Percentiles rank a stretch among this genome's conserved stretches.
phyloP scores from a whole-genome alignment of 768 basidiomycete genomes.

The Mycena pura region DNA sequence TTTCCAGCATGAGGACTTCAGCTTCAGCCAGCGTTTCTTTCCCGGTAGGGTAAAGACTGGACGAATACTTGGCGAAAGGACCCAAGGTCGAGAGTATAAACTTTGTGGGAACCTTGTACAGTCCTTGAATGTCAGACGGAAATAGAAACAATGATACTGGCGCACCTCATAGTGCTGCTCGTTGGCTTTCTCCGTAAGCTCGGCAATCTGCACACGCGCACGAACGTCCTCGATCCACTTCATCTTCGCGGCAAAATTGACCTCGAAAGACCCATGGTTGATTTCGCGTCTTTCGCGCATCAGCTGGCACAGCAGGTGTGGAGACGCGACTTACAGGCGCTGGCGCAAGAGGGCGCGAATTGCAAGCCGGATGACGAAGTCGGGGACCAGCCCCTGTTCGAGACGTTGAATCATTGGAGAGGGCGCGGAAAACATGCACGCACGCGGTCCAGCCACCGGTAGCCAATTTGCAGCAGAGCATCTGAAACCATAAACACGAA shows the following conservation, averaged over 20 bases:
- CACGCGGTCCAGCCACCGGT: conserved; percentile 28
- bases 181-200: conserved; percentile 70
- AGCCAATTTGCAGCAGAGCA: conserved; percentile 21
- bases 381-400: conserved; percentile 66
- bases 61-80: conserved; percentile 70
- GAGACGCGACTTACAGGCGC: conserved; percentile 53
- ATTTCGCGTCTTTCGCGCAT: conserved; percentile 63
- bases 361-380: conserved; percentile 55
- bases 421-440: conserved; percentile 12
- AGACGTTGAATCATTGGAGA: conserved; percentile 25
- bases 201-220: conserved; percentile 59
- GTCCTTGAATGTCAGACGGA: neutral
- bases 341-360: conserved; percentile 42
- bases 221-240: conserved; percentile 66
- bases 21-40: conserved; percentile 67
- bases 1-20: conserved; percentile 69
- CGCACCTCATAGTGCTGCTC: conserved; percentile 79
- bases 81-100: conserved; percentile 75
- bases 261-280: conserved; percentile 62
- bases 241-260: conserved; percentile 72
- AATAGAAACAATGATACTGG: neutral
- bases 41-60: conserved; percentile 68
- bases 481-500: conserved; percentile 24
- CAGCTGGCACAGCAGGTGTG: conserved; percentile 54
- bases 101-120: conserved; percentile 56